Evolutionary conservation across 306 rosid genomes (phyloP).

Genomic region (Casuarina equisetifolia): DNA sequence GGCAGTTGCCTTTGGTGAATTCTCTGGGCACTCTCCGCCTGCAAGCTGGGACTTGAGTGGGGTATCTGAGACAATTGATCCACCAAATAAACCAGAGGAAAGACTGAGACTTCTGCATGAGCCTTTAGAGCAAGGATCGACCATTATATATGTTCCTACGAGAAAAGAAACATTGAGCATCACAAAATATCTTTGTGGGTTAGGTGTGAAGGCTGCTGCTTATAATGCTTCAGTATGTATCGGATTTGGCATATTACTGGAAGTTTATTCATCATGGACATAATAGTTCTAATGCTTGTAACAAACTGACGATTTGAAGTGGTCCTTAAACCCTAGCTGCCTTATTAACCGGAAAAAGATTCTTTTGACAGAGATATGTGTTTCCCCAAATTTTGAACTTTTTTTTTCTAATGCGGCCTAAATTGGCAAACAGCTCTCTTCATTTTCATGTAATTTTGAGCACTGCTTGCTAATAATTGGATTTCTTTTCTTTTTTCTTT

Average conservation of each 20-base stretch:
- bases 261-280: neutral
- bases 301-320: neutral
- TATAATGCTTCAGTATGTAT: constrained; percentile 81
- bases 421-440: neutral
- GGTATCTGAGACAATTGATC: constrained; percentile 34
- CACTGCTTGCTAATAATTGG: neutral
- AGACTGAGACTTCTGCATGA: constrained; percentile 42
- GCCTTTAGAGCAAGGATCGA: constrained; percentile 63
- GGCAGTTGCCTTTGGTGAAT: constrained; percentile 72
- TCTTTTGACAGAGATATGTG: neutral
- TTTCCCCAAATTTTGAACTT: neutral
- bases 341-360: neutral
- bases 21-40: constrained; percentile 49
- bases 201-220: constrained; percentile 92
- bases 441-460: neutral
- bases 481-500: neutral
- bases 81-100: constrained; percentile 47
- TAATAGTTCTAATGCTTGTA: neutral
- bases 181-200: constrained; percentile 59
- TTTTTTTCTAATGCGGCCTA: neutral
- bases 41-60: constrained; percentile 29
- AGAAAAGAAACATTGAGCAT: constrained; percentile 74
- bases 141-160: constrained; percentile 84
- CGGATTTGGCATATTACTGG: constrained; percentile 8
- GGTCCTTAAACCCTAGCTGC: neutral